A percentile compares a stretch with the other conserved stretches of the same genome.
These are phyloP conservation scores for Tuber aestivum DNA, from an alignment of 495 filamentous ascomycete genomes.

Conservation along the genomic window DNA sequence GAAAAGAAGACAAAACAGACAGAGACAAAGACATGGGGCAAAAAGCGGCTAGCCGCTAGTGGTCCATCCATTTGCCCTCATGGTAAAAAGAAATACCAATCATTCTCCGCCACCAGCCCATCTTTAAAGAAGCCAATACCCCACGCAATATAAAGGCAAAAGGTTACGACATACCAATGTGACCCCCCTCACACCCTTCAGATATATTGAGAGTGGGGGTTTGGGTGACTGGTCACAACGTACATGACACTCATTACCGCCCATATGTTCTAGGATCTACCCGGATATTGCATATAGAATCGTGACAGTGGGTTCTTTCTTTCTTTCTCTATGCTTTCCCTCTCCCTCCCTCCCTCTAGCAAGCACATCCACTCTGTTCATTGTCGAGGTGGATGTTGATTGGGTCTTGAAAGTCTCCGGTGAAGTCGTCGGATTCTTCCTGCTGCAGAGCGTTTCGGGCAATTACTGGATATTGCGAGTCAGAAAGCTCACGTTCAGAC, in stretches of 20 bases:
- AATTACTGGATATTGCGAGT: constrained; percentile 61
- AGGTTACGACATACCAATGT: not conserved
- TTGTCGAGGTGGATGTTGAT: constrained; percentile 95
- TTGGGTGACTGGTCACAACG: not conserved
- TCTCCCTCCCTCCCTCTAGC: constrained; percentile 50
- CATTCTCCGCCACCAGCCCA: not conserved
- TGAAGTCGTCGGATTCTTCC: constrained; percentile 90
- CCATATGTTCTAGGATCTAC: not conserved
- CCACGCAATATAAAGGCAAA: constrained; percentile 10
- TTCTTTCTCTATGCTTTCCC: constrained; percentile 11
- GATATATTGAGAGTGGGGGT: not conserved
- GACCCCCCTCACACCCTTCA: not conserved
- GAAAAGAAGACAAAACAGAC: not conserved
- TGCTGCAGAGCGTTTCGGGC: constrained; percentile 90
- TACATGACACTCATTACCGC: not conserved
- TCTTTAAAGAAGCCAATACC: not conserved
- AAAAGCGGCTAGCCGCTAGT: not conserved
- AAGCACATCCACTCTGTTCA: constrained; percentile 85
- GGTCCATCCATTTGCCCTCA: constrained; percentile 2
- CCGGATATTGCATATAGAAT: constrained; percentile 1
- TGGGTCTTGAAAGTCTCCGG: constrained; percentile 89
- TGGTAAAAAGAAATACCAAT: constrained; percentile 6
- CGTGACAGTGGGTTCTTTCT: not conserved
- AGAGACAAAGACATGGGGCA: not conserved
- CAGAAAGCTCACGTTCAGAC: constrained; percentile 6